Evolutionary conservation across 2,329 filamentous ascomycete species (phyloP).

Genomic region (Fusarium multiceps): DNA sequence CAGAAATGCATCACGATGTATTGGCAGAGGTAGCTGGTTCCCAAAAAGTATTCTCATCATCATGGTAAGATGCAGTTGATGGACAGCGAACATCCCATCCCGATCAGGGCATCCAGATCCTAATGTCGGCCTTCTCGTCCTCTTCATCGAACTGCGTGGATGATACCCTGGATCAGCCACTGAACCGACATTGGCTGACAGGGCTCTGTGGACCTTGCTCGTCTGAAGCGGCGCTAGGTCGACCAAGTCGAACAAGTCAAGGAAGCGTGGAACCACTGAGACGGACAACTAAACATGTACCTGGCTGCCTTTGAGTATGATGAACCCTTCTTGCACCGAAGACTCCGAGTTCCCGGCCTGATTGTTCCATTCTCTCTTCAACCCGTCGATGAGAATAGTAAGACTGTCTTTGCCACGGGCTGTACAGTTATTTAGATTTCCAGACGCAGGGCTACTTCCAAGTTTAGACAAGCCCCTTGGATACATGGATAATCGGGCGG

Average conservation of each 20-base stretch:
- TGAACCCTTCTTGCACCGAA: slow-evolving; percentile 36
- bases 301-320: slow-evolving; percentile 8
- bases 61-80: not conserved
- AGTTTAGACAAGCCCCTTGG: not conserved
- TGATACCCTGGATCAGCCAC: slow-evolving; percentile 34
- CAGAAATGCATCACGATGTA: not conserved
- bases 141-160: slow-evolving; percentile 31
- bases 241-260: slow-evolving; percentile 18
- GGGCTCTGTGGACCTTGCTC: slow-evolving; percentile 28
- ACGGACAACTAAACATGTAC: slow-evolving; percentile 21
- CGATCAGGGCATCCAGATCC: slow-evolving; percentile 32
- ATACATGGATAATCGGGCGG: not conserved
- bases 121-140: slow-evolving; percentile 24
- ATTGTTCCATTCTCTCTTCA: not conserved
- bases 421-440: not conserved
- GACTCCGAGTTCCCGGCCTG: slow-evolving; percentile 21
- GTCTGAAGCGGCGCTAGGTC: slow-evolving; percentile 31
- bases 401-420: not conserved
- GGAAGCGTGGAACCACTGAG: slow-evolving; percentile 34
- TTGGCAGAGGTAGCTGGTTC: not conserved
- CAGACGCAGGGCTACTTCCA: slow-evolving; percentile 3
- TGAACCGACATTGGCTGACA: slow-evolving; percentile 28
- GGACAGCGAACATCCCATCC: slow-evolving; percentile 12
- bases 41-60: slow-evolving; percentile 11
- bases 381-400: not conserved